Conservation (phyloP, 2,329 filamentous ascomycete genomes). For the Diaporthe velutina region DNA sequence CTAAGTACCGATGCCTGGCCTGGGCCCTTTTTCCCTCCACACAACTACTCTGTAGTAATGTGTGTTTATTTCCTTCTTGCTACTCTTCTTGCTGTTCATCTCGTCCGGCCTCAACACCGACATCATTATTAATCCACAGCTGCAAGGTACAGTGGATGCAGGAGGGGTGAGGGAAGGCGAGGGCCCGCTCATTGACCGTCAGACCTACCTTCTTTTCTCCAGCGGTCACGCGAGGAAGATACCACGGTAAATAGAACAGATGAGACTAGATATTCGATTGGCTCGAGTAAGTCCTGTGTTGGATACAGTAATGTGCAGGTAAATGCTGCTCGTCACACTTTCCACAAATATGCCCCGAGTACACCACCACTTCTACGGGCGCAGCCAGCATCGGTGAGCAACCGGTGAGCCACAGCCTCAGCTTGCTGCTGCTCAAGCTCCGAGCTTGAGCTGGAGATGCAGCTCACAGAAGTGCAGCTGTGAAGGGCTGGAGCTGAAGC, state of each 20-base stretch:
- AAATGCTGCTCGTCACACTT: background rate
- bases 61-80: conserved; percentile 29
- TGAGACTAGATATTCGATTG: background rate
- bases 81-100: background rate
- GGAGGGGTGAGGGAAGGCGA: background rate
- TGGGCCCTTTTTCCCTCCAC: conserved; percentile 14
- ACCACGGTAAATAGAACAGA: background rate
- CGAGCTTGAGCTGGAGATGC: background rate
- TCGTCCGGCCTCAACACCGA: conserved; percentile 17
- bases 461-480: conserved; percentile 2
- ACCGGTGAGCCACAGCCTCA: no score
- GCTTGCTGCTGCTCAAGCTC: conserved; percentile 9
- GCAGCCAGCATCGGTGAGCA: conserved; percentile 9
- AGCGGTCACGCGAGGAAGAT: conserved; percentile 1
- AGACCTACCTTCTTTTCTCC: conserved; percentile 2
- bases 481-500: conserved; percentile 8
- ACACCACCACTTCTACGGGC: background rate
- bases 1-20: background rate
- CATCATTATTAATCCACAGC: conserved; percentile 30
- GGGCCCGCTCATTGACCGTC: background rate
- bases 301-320: background rate
- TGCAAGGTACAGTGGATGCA: conserved; percentile 16
- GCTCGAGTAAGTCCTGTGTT: background rate
- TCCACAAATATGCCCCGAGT: background rate
- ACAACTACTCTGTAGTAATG: no score